Conservation (phyloP, 768 basidiomycete genomes). For the Pulveroboletus ravenelii region DNA sequence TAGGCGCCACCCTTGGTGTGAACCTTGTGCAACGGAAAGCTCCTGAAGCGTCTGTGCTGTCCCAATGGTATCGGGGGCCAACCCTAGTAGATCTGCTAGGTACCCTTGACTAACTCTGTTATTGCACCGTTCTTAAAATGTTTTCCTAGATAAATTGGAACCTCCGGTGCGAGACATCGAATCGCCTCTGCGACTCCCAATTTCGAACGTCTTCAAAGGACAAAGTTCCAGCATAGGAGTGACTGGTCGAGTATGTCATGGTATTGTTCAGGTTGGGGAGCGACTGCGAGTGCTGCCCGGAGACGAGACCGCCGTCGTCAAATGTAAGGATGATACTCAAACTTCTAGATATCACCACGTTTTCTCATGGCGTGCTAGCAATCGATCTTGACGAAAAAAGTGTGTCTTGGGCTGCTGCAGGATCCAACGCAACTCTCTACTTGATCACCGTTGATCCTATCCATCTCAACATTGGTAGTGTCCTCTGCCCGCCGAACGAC, state of each 20-base stretch:
- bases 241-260: constrained; percentile 79
- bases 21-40: constrained; percentile 61
- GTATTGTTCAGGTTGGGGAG: constrained; percentile 91
- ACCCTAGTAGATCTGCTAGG: constrained; percentile 83
- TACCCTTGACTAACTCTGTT: constrained; percentile 25
- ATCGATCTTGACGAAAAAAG: constrained; percentile 79
- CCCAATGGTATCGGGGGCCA: constrained; percentile 80
- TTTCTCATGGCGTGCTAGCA: constrained; percentile 39
- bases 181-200: constrained; percentile 76
- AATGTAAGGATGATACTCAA: constrained; percentile 38
- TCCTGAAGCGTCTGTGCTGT: constrained; percentile 43
- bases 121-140: neutral
- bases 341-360: neutral
- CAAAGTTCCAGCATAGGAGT: constrained; percentile 75
- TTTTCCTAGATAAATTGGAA: constrained; percentile 62
- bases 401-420: constrained; percentile 85
- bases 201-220: constrained; percentile 94
- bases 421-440: constrained; percentile 83
- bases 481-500: constrained; percentile 73
- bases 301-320: constrained; percentile 82
- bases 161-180: constrained; percentile 76
- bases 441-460: constrained; percentile 81
- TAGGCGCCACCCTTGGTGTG: constrained; percentile 85
- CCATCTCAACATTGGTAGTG: constrained; percentile 81
- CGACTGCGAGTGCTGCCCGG: constrained; percentile 82